A percentile compares a stretch with the other conserved stretches of the same genome.
Conservation (phyloP, 179 eudicot genomes). For the Carnegiea gigantea region DNA sequence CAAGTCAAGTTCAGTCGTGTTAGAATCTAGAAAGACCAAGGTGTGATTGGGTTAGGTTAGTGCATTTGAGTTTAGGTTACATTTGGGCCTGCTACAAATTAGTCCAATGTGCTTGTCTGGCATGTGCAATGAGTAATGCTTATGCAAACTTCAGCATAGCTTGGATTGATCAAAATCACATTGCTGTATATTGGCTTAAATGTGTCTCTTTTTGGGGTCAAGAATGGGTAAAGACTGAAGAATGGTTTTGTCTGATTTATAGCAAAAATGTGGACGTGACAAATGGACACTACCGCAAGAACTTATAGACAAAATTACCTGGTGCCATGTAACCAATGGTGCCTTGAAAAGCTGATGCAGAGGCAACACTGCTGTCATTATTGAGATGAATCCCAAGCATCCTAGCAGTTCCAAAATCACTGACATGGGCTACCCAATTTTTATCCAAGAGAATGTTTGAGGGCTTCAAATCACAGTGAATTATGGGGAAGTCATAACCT, state of each 20-base stretch:
- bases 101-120: no score
- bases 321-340: constrained; percentile 99
- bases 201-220: no score
- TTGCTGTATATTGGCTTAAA: no score
- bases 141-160: no score
- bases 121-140: no score
- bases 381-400: constrained; percentile 67
- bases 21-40: no score
- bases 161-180: no score
- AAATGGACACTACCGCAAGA: background rate
- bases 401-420: constrained; percentile 91
- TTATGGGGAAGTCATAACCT: constrained; percentile 75
- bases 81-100: no score
- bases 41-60: no score
- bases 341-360: constrained; percentile 73
- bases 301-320: constrained; percentile 40
- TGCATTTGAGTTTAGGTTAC: no score
- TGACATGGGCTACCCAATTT: constrained; percentile 72
- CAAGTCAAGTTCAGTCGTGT: background rate
- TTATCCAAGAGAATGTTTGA: constrained; percentile 80
- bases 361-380: constrained; percentile 38
- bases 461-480: constrained; percentile 94
- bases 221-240: no score
- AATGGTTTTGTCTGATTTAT: no score
- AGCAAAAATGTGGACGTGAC: background rate